Conservation (phyloP, 495 filamentous ascomycete species). For the Xylaria palmicola region DNA sequence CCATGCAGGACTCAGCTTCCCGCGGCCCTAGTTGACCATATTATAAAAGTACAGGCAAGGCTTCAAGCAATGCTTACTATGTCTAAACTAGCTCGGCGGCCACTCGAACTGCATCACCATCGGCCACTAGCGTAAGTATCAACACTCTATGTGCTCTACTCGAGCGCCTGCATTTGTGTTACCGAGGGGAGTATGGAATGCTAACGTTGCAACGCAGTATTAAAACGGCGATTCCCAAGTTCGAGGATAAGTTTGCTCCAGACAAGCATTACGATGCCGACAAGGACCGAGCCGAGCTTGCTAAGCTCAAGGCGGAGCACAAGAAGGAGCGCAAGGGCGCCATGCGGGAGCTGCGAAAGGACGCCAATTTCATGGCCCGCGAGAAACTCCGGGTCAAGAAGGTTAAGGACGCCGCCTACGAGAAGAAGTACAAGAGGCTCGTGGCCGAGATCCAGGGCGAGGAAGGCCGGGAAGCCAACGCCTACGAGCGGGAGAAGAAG, state of each 20-base stretch:
- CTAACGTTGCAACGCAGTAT: slow-evolving; percentile 46
- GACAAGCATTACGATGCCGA: slow-evolving; percentile 95
- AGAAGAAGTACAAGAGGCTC: slow-evolving; percentile 88
- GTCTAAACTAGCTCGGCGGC: slow-evolving; percentile 63
- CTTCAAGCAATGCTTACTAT: slow-evolving; percentile 53
- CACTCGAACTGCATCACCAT: slow-evolving; percentile 87
- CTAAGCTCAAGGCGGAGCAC: slow-evolving; percentile 81
- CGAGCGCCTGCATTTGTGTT: not conserved
- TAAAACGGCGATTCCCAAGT: slow-evolving; percentile 86
- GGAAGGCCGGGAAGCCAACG: slow-evolving; percentile 82
- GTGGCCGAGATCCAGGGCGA: slow-evolving; percentile 93
- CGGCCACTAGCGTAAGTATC: slow-evolving; percentile 60
- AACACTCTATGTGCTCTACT: not conserved
- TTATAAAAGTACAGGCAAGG: slow-evolving; percentile 40
- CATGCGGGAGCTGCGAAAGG: slow-evolving; percentile 89
- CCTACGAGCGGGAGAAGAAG: slow-evolving; percentile 83
- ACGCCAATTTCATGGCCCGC: slow-evolving; percentile 84
- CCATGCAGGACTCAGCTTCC: slow-evolving; percentile 52
- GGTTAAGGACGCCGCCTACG: slow-evolving; percentile 83
- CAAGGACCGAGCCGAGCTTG: slow-evolving; percentile 75
- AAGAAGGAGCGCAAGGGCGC: slow-evolving; percentile 96
- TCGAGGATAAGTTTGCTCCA: slow-evolving; percentile 93
- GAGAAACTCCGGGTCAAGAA: slow-evolving; percentile 90
- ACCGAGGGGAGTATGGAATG: not conserved
- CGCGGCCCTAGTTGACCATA: slow-evolving; percentile 32